Percentiles rank a stretch among this genome's conserved stretches.
Evolutionary conservation across 139 green algal genomes (phyloP).

Genomic region (Tetraselmis striata): DNA sequence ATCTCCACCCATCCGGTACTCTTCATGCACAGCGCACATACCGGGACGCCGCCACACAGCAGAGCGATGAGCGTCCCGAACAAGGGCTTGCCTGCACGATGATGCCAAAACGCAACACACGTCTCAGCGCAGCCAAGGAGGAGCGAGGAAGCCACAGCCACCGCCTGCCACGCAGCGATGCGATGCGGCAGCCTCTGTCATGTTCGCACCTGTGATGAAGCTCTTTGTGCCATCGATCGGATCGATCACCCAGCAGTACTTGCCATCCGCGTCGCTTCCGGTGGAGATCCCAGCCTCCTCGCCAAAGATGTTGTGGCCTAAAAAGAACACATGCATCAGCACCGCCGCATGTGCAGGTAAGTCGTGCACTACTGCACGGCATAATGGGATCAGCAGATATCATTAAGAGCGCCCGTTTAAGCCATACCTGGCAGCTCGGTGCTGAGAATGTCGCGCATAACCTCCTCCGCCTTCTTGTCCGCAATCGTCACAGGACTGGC

Average conservation of each 20-base stretch:
- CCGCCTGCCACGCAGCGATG: not conserved
- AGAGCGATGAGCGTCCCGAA: constrained; percentile 95
- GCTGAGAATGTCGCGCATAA: constrained; percentile 61
- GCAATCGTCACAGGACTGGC: constrained; percentile 73
- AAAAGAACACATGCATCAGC: constrained; percentile 34
- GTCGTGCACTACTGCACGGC: constrained; percentile 10
- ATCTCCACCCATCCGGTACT: no score
- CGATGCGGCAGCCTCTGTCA: not conserved
- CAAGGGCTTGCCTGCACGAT: constrained; percentile 82
- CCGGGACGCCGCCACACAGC: constrained; percentile 72
- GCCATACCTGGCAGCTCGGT: not conserved
- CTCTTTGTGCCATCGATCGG: constrained; percentile 98
- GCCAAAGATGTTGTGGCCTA: constrained; percentile 79
- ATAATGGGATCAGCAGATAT: no score
- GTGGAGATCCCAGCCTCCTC: constrained; percentile 75
- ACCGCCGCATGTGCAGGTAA: not conserved
- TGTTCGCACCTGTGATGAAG: constrained; percentile 87
- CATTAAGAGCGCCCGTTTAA: not conserved
- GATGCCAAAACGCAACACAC: not conserved
- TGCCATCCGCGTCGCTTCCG: constrained; percentile 20
- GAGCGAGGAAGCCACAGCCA: not conserved
- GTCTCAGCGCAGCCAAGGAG: not conserved
- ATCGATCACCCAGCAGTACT: constrained; percentile 93
- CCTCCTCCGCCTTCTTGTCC: constrained; percentile 70
- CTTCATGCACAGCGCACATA: no score